A percentile compares a stretch with the other conserved stretches of the same genome.
Evolutionary conservation across 2,329 filamentous ascomycete genomes (phyloP).

Genomic region (Didymella pomorum): DNA sequence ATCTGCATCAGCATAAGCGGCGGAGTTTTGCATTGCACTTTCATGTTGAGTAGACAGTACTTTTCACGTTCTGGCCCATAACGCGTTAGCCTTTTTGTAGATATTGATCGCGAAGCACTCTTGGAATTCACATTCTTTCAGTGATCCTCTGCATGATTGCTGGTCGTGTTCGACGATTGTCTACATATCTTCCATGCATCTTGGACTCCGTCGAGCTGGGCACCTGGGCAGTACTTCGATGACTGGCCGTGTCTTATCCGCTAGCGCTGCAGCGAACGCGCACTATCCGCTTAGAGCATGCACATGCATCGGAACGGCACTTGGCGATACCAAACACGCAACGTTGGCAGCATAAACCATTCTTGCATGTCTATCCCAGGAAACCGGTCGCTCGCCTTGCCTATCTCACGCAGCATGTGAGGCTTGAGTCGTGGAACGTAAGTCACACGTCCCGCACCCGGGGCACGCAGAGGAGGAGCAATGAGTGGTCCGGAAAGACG

Average conservation of each 20-base stretch:
- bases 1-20: constrained; percentile 24
- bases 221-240: neutral
- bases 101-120: constrained; percentile 9
- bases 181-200: neutral
- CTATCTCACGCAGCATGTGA: neutral
- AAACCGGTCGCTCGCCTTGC: neutral
- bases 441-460: neutral
- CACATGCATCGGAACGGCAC: constrained; percentile 14
- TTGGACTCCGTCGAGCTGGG: neutral
- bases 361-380: neutral
- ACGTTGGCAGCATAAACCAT: neutral
- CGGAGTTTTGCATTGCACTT: constrained; percentile 21
- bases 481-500: neutral
- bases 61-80: constrained; percentile 4
- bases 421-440: neutral
- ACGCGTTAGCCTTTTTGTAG: constrained; percentile 2
- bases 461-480: neutral
- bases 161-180: neutral
- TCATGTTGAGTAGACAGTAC: neutral
- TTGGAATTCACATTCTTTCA: neutral
- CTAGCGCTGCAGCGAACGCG: constrained; percentile 4
- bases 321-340: neutral
- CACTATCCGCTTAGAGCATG: neutral
- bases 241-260: constrained; percentile 15
- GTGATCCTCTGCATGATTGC: neutral